phyloP scores from a whole-genome alignment of 164 flowering plant species.

The grape (Vitis vinifera) region ASM3070453v1 NC_081808.1:18522501-18523000 shows the following conservation, averaged over 20 bases:
- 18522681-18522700: no score
- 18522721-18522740: neutral
- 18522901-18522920: conserved; percentile 48
- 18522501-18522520: no score
- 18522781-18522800: conserved; percentile 69
- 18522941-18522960: conserved; percentile 43
- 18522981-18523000: neutral
- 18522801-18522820: conserved; percentile 82
- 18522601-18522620: no score
- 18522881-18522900: no score
- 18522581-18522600: no score
- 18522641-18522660: no score
- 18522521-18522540: no score
- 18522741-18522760: conserved; percentile 7
- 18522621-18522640: no score
- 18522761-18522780: conserved; percentile 54
- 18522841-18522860: conserved; percentile 5
- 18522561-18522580: no score
- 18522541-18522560: no score
- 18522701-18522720: neutral
- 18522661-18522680: no score
- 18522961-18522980: neutral
- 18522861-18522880: conserved; percentile 5
- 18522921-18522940: conserved; percentile 46
- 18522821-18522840: conserved; percentile 90